These are phyloP conservation scores for Trifolium pratense DNA, from an alignment of 306 rosid genomes.

Conservation along the genomic window DNA sequence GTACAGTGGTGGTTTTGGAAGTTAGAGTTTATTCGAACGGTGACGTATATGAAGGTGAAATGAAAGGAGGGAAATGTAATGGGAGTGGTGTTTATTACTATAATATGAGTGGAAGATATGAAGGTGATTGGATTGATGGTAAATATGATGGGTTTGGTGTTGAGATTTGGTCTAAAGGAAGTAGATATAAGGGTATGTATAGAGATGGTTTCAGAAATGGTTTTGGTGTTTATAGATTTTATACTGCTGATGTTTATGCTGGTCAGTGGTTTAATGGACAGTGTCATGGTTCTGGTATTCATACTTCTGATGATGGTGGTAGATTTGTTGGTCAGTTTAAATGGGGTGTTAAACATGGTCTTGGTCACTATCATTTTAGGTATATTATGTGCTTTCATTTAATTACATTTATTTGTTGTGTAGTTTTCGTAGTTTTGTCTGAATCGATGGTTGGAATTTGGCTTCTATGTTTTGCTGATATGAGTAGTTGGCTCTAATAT, in stretches of 20 bases:
- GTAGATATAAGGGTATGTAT: slow-evolving; percentile 80
- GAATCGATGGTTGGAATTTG: neutral
- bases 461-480: slow-evolving; percentile 14
- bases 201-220: slow-evolving; percentile 79
- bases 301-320: slow-evolving; percentile 86
- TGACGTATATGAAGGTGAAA: slow-evolving; percentile 84
- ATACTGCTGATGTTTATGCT: slow-evolving; percentile 80
- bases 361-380: slow-evolving; percentile 94
- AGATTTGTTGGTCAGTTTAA: slow-evolving; percentile 81
- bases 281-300: slow-evolving; percentile 85
- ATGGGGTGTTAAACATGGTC: slow-evolving; percentile 92
- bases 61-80: slow-evolving; percentile 60
- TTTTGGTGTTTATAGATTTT: slow-evolving; percentile 77
- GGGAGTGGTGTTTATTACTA: slow-evolving; percentile 89
- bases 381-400: neutral
- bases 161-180: slow-evolving; percentile 86
- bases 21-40: slow-evolving; percentile 64
- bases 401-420: neutral
- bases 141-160: slow-evolving; percentile 86
- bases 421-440: slow-evolving; percentile 11
- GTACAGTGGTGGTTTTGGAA: neutral
- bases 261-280: slow-evolving; percentile 93
- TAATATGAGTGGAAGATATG: slow-evolving; percentile 80
- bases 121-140: slow-evolving; percentile 90
- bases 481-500: neutral